Conservation (phyloP, 805 yeast species). For the Candida koratica region DNA sequence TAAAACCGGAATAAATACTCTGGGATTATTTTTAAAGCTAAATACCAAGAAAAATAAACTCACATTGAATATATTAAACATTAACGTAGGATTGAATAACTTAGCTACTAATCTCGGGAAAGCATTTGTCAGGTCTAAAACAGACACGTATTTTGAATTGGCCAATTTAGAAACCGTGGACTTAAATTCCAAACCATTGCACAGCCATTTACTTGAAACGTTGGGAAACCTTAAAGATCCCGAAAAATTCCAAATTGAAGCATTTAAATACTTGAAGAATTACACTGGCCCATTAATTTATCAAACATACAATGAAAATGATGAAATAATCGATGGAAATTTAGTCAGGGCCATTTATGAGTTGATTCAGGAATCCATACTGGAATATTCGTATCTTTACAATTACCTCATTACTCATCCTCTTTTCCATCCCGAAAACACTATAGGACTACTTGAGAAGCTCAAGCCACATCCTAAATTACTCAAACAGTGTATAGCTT, state of each 20-base stretch:
- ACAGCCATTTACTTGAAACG: neutral
- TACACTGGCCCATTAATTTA: constrained; percentile 17
- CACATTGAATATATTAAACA: constrained; percentile 41
- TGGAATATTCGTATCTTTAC: constrained; percentile 44
- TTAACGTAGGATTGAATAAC: constrained; percentile 64
- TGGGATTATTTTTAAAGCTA: constrained; percentile 39
- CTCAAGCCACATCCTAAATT: constrained; percentile 48
- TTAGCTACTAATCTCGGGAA: constrained; percentile 70
- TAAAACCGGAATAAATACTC: constrained; percentile 46
- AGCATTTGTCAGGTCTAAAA: constrained; percentile 29
- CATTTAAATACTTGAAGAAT: constrained; percentile 12
- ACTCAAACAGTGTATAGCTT: constrained; percentile 75
- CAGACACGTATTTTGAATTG: constrained; percentile 1
- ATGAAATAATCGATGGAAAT: constrained; percentile 57
- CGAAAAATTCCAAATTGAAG: constrained; percentile 11
- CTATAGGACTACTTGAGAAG: constrained; percentile 54
- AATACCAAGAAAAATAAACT: constrained; percentile 42
- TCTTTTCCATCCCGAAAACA: constrained; percentile 61
- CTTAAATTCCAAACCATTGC: neutral
- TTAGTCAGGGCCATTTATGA: constrained; percentile 47
- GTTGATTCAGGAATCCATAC: constrained; percentile 25
- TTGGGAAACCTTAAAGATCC: neutral
- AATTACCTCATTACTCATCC: constrained; percentile 85
- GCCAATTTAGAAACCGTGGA: constrained; percentile 2
- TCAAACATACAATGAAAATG: constrained; percentile 52